These are phyloP conservation scores for Selaginella tamariscina DNA, from an alignment of 75 land plant species.

Conservation along the genomic window DNA sequence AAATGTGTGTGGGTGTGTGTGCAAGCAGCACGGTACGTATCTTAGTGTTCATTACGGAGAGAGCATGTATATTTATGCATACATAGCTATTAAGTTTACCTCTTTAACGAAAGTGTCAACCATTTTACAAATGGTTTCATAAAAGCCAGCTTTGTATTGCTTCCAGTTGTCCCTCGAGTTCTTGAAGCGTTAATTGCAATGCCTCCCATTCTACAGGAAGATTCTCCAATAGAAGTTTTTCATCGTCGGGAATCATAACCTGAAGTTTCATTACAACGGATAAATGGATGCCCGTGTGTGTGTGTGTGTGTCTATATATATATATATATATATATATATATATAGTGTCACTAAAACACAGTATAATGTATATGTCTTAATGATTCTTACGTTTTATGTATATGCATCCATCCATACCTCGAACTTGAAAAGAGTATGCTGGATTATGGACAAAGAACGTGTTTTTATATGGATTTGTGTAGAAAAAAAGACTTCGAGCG, in stretches of 20 bases:
- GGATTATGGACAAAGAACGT: slow-evolving; percentile 14
- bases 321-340: no score
- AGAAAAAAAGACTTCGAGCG: not conserved
- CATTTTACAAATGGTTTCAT: slow-evolving; percentile 23
- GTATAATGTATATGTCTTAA: no score
- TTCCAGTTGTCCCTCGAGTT: slow-evolving; percentile 22
- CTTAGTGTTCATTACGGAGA: no score
- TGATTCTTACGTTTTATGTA: no score
- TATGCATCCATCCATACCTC: no score
- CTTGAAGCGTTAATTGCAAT: slow-evolving; percentile 17
- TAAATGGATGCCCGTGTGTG: no score
- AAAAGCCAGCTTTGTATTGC: slow-evolving; percentile 21
- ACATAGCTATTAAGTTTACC: slow-evolving; percentile 6
- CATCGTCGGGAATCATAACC: slow-evolving; percentile 22
- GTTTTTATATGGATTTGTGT: not conserved
- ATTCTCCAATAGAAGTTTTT: slow-evolving; percentile 16
- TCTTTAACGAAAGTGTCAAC: slow-evolving; percentile 24
- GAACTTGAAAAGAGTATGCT: slow-evolving; percentile 16
- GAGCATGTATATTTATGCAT: no score
- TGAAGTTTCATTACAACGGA: no score
- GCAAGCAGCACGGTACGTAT: not conserved
- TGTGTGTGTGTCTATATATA: no score
- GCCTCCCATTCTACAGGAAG: slow-evolving; percentile 23
- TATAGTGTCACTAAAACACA: no score
- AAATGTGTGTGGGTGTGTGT: not conserved